Evolutionary conservation across 2,329 filamentous ascomycete species (phyloP).

Genomic region (Botryosphaeria agaves): DNA sequence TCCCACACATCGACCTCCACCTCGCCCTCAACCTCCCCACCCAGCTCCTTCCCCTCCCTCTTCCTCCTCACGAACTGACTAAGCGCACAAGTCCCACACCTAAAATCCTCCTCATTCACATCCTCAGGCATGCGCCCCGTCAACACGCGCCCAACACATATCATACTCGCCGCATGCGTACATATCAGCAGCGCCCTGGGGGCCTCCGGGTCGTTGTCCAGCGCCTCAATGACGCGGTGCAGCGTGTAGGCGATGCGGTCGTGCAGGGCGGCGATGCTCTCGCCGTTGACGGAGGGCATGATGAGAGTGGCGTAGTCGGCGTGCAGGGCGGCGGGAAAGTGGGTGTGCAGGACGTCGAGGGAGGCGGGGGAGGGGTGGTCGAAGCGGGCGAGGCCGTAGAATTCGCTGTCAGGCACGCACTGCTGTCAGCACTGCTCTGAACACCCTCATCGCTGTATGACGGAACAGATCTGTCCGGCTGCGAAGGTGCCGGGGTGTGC

Average conservation of each 20-base stretch:
- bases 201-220: slow-evolving; percentile 49
- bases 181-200: slow-evolving; percentile 59
- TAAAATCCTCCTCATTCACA: slow-evolving; percentile 60
- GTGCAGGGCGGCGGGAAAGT: slow-evolving; percentile 49
- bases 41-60: slow-evolving; percentile 4
- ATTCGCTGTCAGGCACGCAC: slow-evolving; percentile 55
- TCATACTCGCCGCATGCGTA: slow-evolving; percentile 78
- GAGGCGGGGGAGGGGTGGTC: slow-evolving; percentile 65
- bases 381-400: slow-evolving; percentile 78
- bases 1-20: slow-evolving; percentile 11
- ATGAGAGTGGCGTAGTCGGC: slow-evolving; percentile 42
- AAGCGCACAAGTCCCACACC: slow-evolving; percentile 67
- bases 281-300: slow-evolving; percentile 54
- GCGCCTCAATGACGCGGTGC: slow-evolving; percentile 49
- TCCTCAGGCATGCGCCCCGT: slow-evolving; percentile 62
- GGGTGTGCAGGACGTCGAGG: slow-evolving; percentile 39
- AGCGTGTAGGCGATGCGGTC: slow-evolving; percentile 58
- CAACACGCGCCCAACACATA: slow-evolving; percentile 66
- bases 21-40: slow-evolving; percentile 3
- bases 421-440: slow-evolving; percentile 1
- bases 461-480: background rate
- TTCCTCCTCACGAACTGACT: slow-evolving; percentile 43
- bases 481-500: background rate
- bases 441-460: background rate
- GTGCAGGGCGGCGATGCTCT: slow-evolving; percentile 69